Evolutionary conservation across 192 early-diverging fungal species (phyloP).

Genomic region (Coemansia sp.): DNA sequence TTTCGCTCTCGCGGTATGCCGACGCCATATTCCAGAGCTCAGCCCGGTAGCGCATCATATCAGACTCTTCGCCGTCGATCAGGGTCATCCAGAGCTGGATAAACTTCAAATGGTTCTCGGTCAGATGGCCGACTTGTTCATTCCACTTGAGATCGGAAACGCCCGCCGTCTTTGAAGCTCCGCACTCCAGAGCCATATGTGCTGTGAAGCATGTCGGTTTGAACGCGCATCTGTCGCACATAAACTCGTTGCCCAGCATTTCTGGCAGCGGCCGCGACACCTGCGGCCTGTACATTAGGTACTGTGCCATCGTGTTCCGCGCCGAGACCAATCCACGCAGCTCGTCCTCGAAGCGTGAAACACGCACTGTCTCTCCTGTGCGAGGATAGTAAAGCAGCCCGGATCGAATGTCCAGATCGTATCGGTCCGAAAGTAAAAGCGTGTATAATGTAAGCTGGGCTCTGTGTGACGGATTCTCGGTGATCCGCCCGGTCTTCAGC

Average conservation of each 20-base stretch:
- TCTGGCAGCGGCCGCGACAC: slow-evolving; percentile 58
- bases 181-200: slow-evolving; percentile 74
- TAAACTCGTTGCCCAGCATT: slow-evolving; percentile 63
- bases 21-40: slow-evolving; percentile 70
- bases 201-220: slow-evolving; percentile 67
- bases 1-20: slow-evolving; percentile 53
- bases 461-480: slow-evolving; percentile 63
- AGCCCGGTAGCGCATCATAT: slow-evolving; percentile 58
- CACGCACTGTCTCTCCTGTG: slow-evolving; percentile 61
- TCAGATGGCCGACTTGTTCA: slow-evolving; percentile 61
- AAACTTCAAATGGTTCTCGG: slow-evolving; percentile 62
- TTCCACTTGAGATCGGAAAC: slow-evolving; percentile 62
- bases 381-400: slow-evolving; percentile 82
- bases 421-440: slow-evolving; percentile 79
- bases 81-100: slow-evolving; percentile 76
- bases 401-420: slow-evolving; percentile 66
- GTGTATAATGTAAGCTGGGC: slow-evolving; percentile 88
- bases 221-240: slow-evolving; percentile 69
- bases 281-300: slow-evolving; percentile 30
- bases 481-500: slow-evolving; percentile 79
- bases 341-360: slow-evolving; percentile 65
- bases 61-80: slow-evolving; percentile 74
- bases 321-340: slow-evolving; percentile 68
- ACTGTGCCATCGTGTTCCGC: slow-evolving; percentile 73
- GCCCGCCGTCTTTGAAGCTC: slow-evolving; percentile 58